A percentile compares a stretch with the other conserved stretches of the same genome.
These are phyloP conservation scores for Dendrocalamus sinicus DNA, from an alignment of 176 grass and related monocot genomes.

Conservation along the genomic window DNA sequence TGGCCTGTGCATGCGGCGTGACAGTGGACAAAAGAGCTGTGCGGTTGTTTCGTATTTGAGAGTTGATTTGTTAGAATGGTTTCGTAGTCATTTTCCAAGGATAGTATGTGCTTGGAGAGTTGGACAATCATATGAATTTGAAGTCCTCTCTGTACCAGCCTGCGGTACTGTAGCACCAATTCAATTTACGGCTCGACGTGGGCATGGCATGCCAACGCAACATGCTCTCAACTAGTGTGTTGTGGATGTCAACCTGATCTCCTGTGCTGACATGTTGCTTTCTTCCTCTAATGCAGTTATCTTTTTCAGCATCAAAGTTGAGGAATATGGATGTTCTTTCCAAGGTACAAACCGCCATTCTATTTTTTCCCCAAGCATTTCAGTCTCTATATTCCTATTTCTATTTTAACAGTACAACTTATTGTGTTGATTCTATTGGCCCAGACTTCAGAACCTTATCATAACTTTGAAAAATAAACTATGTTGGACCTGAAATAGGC, in stretches of 20 bases:
- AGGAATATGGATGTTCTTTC: slow-evolving; percentile 75
- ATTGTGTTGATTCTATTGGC: not conserved
- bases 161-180: not conserved
- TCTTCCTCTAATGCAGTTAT: slow-evolving; percentile 63
- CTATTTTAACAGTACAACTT: not conserved
- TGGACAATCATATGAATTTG: not conserved
- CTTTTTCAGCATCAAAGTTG: slow-evolving; percentile 80
- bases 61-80: not conserved
- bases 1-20: not conserved
- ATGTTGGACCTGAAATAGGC: not conserved
- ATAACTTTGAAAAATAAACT: not conserved
- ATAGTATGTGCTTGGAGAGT: not conserved
- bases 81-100: not conserved
- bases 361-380: slow-evolving; percentile 15
- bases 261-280: slow-evolving; percentile 24
- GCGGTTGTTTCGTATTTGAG: slow-evolving; percentile 6
- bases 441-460: not conserved
- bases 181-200: not conserved
- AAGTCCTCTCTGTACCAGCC: not conserved
- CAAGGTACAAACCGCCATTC: slow-evolving; percentile 58
- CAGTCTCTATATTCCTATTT: slow-evolving; percentile 18
- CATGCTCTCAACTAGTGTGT: slow-evolving; percentile 23
- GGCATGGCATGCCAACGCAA: not conserved
- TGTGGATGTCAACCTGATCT: slow-evolving; percentile 24
- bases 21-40: not conserved